Evolutionary conservation across 2,329 filamentous ascomycete genomes (phyloP).

Genomic region (Ophiocordyceps australis): DNA sequence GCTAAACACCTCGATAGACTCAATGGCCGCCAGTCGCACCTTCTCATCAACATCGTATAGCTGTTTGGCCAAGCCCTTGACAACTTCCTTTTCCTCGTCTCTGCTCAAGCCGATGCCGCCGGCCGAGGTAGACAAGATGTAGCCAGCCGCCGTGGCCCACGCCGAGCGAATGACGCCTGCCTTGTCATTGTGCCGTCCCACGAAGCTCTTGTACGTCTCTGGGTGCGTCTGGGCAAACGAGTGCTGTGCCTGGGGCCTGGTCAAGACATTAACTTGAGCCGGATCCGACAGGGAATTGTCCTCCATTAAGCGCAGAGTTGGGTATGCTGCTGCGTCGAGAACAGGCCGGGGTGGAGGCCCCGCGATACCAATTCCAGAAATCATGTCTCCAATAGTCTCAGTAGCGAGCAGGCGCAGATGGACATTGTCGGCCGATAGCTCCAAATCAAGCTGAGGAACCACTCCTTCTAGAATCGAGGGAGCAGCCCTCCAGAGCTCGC

Average conservation of each 20-base stretch:
- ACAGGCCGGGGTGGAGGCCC: slow-evolving; percentile 57
- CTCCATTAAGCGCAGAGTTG: slow-evolving; percentile 49
- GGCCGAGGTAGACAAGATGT: slow-evolving; percentile 80
- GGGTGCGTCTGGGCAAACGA: slow-evolving; percentile 76
- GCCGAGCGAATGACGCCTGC: slow-evolving; percentile 63
- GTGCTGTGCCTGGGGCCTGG: slow-evolving; percentile 70
- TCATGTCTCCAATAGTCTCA: slow-evolving; percentile 88
- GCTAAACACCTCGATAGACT: slow-evolving; percentile 62
- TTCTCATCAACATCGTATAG: slow-evolving; percentile 80
- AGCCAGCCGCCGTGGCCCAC: slow-evolving; percentile 70
- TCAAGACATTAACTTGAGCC: slow-evolving; percentile 43
- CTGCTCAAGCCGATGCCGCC: slow-evolving; percentile 76
- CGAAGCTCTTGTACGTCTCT: slow-evolving; percentile 64
- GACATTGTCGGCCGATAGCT: slow-evolving; percentile 77
- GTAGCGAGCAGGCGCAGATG: slow-evolving; percentile 76
- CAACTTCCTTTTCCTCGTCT: slow-evolving; percentile 60
- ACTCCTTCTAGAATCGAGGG: slow-evolving; percentile 83
- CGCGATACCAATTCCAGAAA: slow-evolving; percentile 81
- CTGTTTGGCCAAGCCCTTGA: slow-evolving; percentile 60
- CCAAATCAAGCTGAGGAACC: slow-evolving; percentile 81
- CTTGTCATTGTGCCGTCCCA: slow-evolving; percentile 77
- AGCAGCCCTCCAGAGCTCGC: slow-evolving; percentile 85
- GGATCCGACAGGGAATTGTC: slow-evolving; percentile 25
- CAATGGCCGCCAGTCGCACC: slow-evolving; percentile 77
- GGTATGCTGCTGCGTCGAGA: slow-evolving; percentile 71